Conservation (phyloP, 257 asterid genomes). For the Forsythia viridissima region DNA sequence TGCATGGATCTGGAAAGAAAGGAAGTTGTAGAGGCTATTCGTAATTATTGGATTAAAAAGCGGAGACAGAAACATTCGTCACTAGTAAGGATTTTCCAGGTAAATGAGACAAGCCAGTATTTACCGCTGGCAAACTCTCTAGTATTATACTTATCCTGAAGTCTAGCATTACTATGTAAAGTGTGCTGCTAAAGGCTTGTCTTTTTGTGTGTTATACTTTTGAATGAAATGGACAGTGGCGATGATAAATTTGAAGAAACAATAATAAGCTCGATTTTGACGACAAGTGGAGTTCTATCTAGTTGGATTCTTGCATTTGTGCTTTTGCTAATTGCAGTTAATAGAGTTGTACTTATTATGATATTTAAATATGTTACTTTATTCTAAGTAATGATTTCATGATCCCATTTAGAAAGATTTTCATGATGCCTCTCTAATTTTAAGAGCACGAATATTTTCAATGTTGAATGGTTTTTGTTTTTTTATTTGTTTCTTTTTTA, state of each 20-base stretch:
- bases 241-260: not conserved
- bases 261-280: not conserved
- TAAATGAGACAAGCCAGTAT: slow-evolving; percentile 21
- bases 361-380: not conserved
- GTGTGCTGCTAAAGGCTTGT: not conserved
- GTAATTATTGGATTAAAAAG: slow-evolving; percentile 68
- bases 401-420: too few species aligned
- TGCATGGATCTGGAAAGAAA: slow-evolving; percentile 49
- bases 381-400: not conserved
- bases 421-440: too few species aligned
- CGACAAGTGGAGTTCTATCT: not conserved
- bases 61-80: slow-evolving; percentile 69
- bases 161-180: not conserved
- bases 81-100: slow-evolving; percentile 82
- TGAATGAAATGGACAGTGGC: not conserved
- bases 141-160: not conserved
- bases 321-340: not conserved
- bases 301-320: not conserved
- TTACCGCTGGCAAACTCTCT: not conserved
- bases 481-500: too few species aligned
- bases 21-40: slow-evolving; percentile 65
- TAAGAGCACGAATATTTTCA: not conserved
- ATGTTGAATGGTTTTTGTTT: not conserved
- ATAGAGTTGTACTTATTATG: not conserved
- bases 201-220: not conserved